Base-by-base conservation (phyloP, 1,284 basidiomycete genomes). In the Omphalotus olearius region DNA sequence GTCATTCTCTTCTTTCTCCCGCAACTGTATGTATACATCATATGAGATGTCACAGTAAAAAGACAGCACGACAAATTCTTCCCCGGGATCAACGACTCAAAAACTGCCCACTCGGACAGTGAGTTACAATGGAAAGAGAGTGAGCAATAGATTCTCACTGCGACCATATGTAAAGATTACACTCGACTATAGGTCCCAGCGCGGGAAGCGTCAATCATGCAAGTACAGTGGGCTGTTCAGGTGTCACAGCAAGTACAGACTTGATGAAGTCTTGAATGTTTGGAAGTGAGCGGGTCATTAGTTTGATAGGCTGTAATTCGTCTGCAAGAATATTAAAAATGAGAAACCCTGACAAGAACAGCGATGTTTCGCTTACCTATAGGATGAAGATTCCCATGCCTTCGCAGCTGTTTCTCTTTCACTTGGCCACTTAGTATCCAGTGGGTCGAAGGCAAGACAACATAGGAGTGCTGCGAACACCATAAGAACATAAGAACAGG, bases 281-380 rank as follows among this genome's bases (percentile, higher is more conserved):
- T n/a, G 82, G 83, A 52, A 88, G 68, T 9, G 81, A 82, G 52
- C 69, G 72, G 30, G 75, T 74, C 50, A 88, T 75, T 30, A 86
- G 73, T 60, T 78, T 80, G 57, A 85, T 74, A 13, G 83, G 75
- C 59, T 81, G 79, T 43, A 71, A 65, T 62, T 85, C 82, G 25
- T 82, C 85, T 86, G 56, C 10, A 26, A 52, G 18, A 43, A 37
- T 49, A 10, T 28, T 4, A 28, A 10, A 10, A 28, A 28, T 10
- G 10, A 5, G 26, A 28, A 28, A 28, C 10, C 26, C 26, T 10
- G 13, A 26, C 5, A 17, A 33, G 30, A 13, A n/a, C n/a, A n/a
- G n/a, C 14, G 44, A 41, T 14, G 26, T 16, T 26, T 52, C 6
- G 57, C 74, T 42, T 54, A 85, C 87, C 78, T 11, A 83, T 75